phyloP scores from a whole-genome alignment of 1,284 basidiomycete genomes.

The Ceratorhiza oryzae-sativae region DNA sequence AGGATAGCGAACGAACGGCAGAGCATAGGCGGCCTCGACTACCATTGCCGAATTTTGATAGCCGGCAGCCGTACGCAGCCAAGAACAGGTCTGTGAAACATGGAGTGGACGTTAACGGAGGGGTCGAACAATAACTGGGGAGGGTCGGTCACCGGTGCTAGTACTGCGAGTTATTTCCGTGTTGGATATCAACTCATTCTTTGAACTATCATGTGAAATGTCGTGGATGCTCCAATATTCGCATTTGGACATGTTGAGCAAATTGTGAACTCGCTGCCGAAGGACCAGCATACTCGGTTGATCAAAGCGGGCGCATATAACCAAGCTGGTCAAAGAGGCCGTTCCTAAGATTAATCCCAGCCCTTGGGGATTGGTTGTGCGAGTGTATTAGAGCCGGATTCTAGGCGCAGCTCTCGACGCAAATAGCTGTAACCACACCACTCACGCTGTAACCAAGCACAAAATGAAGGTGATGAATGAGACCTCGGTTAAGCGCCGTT shows the following conservation, averaged over 20 bases:
- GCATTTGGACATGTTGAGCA: background rate
- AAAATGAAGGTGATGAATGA: slow-evolving; percentile 7
- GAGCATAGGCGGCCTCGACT: too few relatives aligned
- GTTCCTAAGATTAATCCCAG: background rate
- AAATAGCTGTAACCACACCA: background rate
- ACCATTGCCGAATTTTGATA: too few relatives aligned
- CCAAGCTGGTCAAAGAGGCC: slow-evolving; percentile 12
- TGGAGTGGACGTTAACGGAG: too few relatives aligned
- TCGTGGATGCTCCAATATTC: background rate
- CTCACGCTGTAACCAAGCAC: background rate
- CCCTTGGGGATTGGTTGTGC: slow-evolving; percentile 5
- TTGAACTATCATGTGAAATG: too few relatives aligned
- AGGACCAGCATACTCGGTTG: slow-evolving; percentile 5
- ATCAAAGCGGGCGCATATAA: slow-evolving; percentile 28
- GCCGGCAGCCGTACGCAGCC: too few relatives aligned
- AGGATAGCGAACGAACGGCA: too few relatives aligned
- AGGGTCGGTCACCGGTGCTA: too few relatives aligned
- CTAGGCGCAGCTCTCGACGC: background rate
- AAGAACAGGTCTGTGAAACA: too few relatives aligned
- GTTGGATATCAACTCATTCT: too few relatives aligned
- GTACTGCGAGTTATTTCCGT: too few relatives aligned
- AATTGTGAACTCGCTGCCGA: background rate
- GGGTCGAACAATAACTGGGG: too few relatives aligned
- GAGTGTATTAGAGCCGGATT: slow-evolving; percentile 7
- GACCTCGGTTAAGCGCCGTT: slow-evolving; percentile 1